Base-by-base conservation (phyloP, 805 yeast genomes). In the Candida chauliodis region DNA sequence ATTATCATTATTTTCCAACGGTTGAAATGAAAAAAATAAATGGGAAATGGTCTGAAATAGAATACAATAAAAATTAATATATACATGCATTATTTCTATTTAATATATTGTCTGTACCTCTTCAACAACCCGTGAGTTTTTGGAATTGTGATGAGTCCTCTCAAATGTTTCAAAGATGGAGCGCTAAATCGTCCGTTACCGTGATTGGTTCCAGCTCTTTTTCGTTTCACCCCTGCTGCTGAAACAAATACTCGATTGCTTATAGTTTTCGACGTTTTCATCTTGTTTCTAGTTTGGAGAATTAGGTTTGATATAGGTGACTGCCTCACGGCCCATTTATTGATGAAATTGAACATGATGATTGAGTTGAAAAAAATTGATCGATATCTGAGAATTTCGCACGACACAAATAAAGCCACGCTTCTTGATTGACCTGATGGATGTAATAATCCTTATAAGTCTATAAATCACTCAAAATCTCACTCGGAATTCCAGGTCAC, bases 171-270 rank as follows among this genome's bases (percentile, higher is more conserved):
- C 52, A 84, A 62, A 18, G 75, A 69, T 36, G 80, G 71, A 28
- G 76, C 66, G 22, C 89, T 74, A 83, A 93, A 90, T 16, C 95
- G 90, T 1, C 89, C 86, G 54, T 90, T 90, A 36, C 97, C 96
- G 58, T 90, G 97, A 48, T 85, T 84, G 66, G 95, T 78, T 8
- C 96, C 95, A 15, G 95, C 84, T 50, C 79, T 69, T 44, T 66
- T 67, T 51, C 73, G 61, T 51, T 66, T 66, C 47, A 78, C 45
- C 74, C 90, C 76, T 31, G 68, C 66, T 2, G 84, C 87, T 4
- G 84, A 82, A 52, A 79, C 80, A 57, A 83, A 76, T 80, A 93
- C 86, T 63, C 97, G 76, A 57, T 84, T 87, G 34, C 89, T 89
- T 5, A 95, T 82, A 18, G 95, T 87, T 55, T 87, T 81, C 56